Conservation (phyloP, 192 early-diverging fungal genomes). For the Funneliformis mosseae region DNA sequence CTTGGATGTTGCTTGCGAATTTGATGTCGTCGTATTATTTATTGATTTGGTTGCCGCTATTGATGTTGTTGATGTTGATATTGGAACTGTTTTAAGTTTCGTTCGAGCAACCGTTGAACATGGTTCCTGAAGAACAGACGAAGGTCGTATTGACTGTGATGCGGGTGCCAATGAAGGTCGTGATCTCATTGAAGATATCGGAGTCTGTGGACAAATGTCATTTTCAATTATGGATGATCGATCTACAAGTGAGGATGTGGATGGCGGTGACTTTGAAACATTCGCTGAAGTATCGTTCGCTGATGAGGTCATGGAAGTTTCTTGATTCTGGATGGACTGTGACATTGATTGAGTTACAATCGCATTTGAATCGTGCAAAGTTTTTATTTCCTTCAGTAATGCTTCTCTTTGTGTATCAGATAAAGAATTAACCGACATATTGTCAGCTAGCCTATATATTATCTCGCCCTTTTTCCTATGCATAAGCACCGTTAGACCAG, state of each 20-base stretch:
- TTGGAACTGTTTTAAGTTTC: too few species aligned
- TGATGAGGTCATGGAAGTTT: background rate
- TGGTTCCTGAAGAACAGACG: background rate
- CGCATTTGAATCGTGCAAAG: constrained; percentile 47
- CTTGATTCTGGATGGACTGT: background rate
- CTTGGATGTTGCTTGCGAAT: background rate
- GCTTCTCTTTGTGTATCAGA: constrained; percentile 46
- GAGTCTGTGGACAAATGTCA: constrained; percentile 30
- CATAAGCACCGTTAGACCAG: constrained; percentile 50
- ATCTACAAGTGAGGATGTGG: background rate
- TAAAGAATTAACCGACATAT: constrained; percentile 53
- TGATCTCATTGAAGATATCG: constrained; percentile 55
- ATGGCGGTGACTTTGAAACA: background rate
- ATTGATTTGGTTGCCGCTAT: background rate
- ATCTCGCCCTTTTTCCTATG: constrained; percentile 50
- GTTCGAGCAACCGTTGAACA: too few species aligned
- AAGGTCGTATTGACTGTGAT: background rate
- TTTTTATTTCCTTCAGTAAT: constrained; percentile 50
- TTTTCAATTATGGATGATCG: background rate
- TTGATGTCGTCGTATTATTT: background rate
- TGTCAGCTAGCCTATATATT: constrained; percentile 58
- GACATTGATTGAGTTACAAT: background rate
- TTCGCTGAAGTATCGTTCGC: background rate
- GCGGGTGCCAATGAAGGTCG: constrained; percentile 47
- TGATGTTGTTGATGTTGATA: background rate